phyloP scores from a whole-genome alignment of 2,329 filamentous ascomycete species.

The Eutypa lata region DNA sequence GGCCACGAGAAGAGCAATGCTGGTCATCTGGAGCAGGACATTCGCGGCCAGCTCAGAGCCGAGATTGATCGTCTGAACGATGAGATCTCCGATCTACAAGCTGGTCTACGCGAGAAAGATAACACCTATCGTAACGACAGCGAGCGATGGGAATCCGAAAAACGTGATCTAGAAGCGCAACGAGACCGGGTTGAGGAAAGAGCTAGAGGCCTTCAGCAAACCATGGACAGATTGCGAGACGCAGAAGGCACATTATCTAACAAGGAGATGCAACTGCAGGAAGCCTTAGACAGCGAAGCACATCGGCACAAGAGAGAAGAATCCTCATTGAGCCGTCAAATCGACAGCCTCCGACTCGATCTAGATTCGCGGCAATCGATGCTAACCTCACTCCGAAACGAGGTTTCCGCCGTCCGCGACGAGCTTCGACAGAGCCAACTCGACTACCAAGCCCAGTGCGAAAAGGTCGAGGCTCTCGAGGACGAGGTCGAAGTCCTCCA shows the following conservation, averaged over 20 bases:
- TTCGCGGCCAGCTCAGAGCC: constrained; percentile 51
- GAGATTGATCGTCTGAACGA: constrained; percentile 49
- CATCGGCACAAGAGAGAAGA: constrained; percentile 72
- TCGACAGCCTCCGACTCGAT: constrained; percentile 70
- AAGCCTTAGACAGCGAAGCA: constrained; percentile 66
- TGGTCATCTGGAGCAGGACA: constrained; percentile 57
- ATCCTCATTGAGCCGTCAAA: constrained; percentile 65
- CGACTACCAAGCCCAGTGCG: constrained; percentile 58
- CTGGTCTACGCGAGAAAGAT: constrained; percentile 66
- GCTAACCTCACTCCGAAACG: constrained; percentile 62
- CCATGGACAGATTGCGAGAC: constrained; percentile 67
- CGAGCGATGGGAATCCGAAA: constrained; percentile 70
- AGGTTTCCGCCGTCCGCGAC: constrained; percentile 64
- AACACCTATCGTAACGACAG: constrained; percentile 67
- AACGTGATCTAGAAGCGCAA: constrained; percentile 62
- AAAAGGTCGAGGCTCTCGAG: constrained; percentile 66
- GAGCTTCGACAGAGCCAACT: constrained; percentile 67
- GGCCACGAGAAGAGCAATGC: constrained; percentile 55
- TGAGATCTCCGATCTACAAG: constrained; percentile 60
- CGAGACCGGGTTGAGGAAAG: constrained; percentile 66
- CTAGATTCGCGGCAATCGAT: constrained; percentile 64
- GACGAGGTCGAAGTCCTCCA: constrained; percentile 76
- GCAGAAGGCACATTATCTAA: constrained; percentile 64
- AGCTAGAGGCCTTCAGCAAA: constrained; percentile 64
- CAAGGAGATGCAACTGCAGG: constrained; percentile 65